These are phyloP conservation scores for button mushroom (Agaricus bisporus) DNA, from an alignment of 768 basidiomycete species.

Conservation along the genomic window DNA sequence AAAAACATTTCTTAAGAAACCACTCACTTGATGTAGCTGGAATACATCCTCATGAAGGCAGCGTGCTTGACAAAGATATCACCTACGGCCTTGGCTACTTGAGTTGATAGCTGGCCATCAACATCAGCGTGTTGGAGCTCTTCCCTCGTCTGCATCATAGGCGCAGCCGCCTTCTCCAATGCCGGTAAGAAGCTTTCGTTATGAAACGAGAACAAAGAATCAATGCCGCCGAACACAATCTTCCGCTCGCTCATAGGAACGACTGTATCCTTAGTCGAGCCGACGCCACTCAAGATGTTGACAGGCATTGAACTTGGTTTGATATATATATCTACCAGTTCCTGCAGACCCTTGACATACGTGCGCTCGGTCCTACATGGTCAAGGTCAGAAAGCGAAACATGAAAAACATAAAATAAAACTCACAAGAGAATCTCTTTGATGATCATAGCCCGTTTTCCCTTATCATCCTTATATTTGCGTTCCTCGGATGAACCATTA, in stretches of 20 bases:
- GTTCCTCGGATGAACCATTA: conserved; percentile 66
- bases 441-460: conserved; percentile 78
- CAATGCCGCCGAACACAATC: conserved; percentile 87
- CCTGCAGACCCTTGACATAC: conserved; percentile 90
- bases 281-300: conserved; percentile 62
- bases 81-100: conserved; percentile 76
- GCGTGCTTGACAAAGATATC: conserved; percentile 90
- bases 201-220: conserved; percentile 89
- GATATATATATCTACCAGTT: conserved; percentile 93
- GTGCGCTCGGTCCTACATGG: conserved; percentile 80
- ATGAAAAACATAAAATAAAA: conserved; percentile 13
- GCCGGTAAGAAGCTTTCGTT: conserved; percentile 89
- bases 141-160: conserved; percentile 48
- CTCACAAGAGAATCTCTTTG: conserved; percentile 87
- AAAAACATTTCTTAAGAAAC: not conserved
- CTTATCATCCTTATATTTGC: conserved; percentile 90
- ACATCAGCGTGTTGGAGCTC: conserved; percentile 49
- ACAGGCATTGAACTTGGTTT: conserved; percentile 71
- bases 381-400: conserved; percentile 2
- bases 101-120: conserved; percentile 68
- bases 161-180: conserved; percentile 70
- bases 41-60: conserved; percentile 99
- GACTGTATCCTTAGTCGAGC: conserved; percentile 75
- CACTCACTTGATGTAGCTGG: conserved; percentile 88
- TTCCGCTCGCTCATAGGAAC: conserved; percentile 83